Evolutionary conservation across 805 yeast species (phyloP).

Genomic region (Schizosaccharomyces osmophilus): DNA sequence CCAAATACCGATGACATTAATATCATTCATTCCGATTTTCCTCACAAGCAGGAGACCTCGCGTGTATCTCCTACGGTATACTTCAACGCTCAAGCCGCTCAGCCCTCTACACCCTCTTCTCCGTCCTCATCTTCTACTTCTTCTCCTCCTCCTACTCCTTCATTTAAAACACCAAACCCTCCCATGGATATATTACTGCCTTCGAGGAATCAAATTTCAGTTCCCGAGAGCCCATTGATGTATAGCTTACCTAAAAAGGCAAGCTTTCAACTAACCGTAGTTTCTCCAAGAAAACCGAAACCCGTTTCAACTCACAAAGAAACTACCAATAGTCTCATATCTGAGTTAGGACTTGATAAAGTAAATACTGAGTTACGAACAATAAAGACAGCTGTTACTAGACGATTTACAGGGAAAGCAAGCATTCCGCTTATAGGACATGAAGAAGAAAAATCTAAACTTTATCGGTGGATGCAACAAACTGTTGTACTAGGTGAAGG

Average conservation of each 20-base stretch:
- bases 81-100: background rate
- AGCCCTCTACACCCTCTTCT: background rate
- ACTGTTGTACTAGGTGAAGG: constrained; percentile 50
- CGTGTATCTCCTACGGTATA: background rate
- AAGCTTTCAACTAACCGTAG: background rate
- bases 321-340: background rate
- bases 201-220: too few relatives aligned
- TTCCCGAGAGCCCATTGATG: too few relatives aligned
- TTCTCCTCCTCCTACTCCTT: background rate
- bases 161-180: background rate
- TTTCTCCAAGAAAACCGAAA: background rate
- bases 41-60: background rate
- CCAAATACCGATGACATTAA: too few relatives aligned
- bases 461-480: constrained; percentile 24
- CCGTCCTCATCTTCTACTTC: background rate
- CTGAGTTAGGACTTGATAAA: background rate
- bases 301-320: background rate
- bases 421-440: background rate
- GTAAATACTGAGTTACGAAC: background rate
- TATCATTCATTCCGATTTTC: background rate
- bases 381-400: background rate
- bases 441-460: background rate
- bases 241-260: too few relatives aligned
- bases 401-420: background rate
- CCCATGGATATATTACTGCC: too few relatives aligned